Base-by-base conservation (phyloP, 306 rosid genomes). In the Ziziphus jujuba region DNA sequence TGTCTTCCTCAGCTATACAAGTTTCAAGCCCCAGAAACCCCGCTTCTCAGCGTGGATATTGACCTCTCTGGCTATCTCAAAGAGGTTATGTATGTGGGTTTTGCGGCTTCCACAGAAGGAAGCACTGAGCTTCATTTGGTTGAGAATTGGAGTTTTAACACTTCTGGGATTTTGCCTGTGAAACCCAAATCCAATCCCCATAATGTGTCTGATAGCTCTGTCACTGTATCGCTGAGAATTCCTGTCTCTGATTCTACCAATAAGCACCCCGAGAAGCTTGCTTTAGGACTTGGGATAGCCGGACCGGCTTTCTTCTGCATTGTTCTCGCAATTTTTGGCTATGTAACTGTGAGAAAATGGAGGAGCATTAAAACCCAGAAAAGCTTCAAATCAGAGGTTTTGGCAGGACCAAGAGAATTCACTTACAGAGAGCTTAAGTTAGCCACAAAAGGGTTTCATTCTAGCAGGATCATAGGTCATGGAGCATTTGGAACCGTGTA, bases 401-500 rank as follows among this genome's bases (percentile, higher is more conserved):
- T 84, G 0, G 65, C 88, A 1, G 85, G 88, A 36, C 96, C 97
- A 2, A 87, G 84, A 61, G 88, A 87, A 71, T 91, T 89, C 58
- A 61, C 75, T 53, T 89, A 87, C 72, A 85, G 67, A 69, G 96
- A 84, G 54, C 73, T 91, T 40, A 91, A 80, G 56, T 48, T 53
- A 1, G 88, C 97, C 24, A 87, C 91, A 0, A 86, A 79, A 44
- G 91, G 87, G 67, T 91, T 91, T 80, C 96, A 91, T 75, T 65
- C 93, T 1, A 85, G 78, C 19, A 78, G 96, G 69, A 81, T 87
- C 20, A 65, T 91, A 10, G 96, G 91, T 19, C 79, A 89, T 17
- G 97, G 97, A 7, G 91, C 97, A 0, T 91, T 91, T 40, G 96
- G 96, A 53, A 88, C 97, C 0, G 96, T 91, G 2, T 91, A 89